phyloP scores from a whole-genome alignment of 345 rosid species.

The Eucalyptus pauciflora region DNA sequence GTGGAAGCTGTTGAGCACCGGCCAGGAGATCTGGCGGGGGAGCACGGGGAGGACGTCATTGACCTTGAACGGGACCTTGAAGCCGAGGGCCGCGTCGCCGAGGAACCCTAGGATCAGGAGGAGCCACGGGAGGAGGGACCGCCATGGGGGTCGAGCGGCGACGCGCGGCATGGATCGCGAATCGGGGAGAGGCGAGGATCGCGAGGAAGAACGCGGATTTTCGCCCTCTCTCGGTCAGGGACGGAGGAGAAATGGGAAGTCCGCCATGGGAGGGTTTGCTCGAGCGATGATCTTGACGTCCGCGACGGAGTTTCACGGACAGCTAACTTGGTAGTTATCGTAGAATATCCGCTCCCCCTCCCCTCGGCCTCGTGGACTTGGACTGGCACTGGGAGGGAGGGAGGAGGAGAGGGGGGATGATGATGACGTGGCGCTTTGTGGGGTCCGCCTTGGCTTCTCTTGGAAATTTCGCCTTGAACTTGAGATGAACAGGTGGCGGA shows the following conservation, averaged over 20 bases:
- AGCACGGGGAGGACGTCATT: constrained; percentile 79
- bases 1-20: constrained; percentile 73
- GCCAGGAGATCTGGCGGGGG: constrained; percentile 91
- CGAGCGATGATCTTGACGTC: background rate
- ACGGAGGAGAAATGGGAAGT: background rate
- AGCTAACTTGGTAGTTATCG: background rate
- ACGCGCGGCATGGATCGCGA: background rate
- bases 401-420: background rate
- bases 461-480: background rate
- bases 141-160: background rate
- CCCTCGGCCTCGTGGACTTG: background rate
- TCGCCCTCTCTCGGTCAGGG: background rate
- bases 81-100: constrained; percentile 10
- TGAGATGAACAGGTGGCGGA: background rate
- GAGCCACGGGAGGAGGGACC: background rate
- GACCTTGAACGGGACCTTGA: constrained; percentile 58
- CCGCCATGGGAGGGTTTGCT: background rate
- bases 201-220: background rate
- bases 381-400: background rate
- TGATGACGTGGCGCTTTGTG: background rate
- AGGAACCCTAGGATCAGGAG: constrained; percentile 11
- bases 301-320: background rate
- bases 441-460: background rate
- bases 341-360: background rate
- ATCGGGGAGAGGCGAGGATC: background rate